Base-by-base conservation (phyloP, 768 basidiomycete species). In the Auricularia sp. region DNA sequence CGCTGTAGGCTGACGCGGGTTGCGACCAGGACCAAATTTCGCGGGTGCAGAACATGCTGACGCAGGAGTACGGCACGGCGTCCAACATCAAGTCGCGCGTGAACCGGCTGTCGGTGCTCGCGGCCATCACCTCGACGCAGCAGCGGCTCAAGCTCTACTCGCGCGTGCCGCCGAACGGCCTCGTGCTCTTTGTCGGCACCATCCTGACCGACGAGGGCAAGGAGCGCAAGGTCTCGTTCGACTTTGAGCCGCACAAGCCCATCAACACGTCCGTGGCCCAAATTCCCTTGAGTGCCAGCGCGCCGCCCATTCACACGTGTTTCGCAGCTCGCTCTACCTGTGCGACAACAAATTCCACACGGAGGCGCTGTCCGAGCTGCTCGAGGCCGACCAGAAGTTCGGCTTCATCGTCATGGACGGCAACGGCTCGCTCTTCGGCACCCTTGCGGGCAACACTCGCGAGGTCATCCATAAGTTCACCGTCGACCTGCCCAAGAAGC, bases 271-370 rank as follows among this genome's bases (percentile, higher is more conserved):
- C 76, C 65, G 89, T 79, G 3, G 6, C 56, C 8, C 39, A 7
- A 12, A 0, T 42, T 42, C 2, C 1, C 12, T 14, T 7, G 0
- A 8, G 1, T 29, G 56, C 23, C 56, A 35, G 14, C 12, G 3
- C 23, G 11, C 29, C 8, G 7, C 11, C 29, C 7, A n/a, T 18
- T 29, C 23, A 59, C 35, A 64, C 53, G 43, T 14, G 11, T 7
- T n/a, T 39, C 43, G 33, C 73, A 95, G 92, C 18, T 98, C 97
- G 12, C 85, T 99, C 61, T 99, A 99, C 77, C 88, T 98, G 58
- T 99, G 97, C 74, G 97, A 98, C 82, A 98, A 97, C 81, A 98
- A 97, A 75, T 99, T 99, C 79, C 96, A 98, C 80, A 98, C 97
- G 1, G 97, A 98, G 72, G 95, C 94, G 0, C 83, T 99, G 29